phyloP scores from a whole-genome alignment of 2,329 filamentous ascomycete genomes.

The Fusarium dimerum region DNA sequence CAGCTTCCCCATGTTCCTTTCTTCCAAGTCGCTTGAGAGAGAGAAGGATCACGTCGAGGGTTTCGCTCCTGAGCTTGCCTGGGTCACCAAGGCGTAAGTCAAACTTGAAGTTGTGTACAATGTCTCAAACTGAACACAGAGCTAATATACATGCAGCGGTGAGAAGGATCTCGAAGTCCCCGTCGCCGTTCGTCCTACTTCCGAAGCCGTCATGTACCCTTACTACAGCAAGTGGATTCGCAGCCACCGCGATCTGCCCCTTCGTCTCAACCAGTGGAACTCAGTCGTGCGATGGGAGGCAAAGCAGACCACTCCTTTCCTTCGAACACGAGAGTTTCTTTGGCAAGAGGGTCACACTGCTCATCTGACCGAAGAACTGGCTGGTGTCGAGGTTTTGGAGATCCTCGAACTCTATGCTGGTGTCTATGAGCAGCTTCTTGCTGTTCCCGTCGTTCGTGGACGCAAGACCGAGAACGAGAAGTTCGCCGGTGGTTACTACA shows the following conservation, averaged over 20 bases:
- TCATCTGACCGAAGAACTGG: constrained; percentile 80
- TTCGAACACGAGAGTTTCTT: constrained; percentile 90
- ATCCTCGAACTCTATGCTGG: constrained; percentile 92
- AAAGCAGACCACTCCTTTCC: constrained; percentile 85
- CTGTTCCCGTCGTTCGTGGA: constrained; percentile 91
- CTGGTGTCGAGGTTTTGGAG: constrained; percentile 82
- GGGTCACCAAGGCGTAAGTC: constrained; percentile 79
- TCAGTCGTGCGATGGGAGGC: constrained; percentile 92
- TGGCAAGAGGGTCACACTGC: constrained; percentile 97
- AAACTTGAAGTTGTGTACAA: background rate
- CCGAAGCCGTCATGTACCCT: constrained; percentile 86
- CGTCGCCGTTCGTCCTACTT: constrained; percentile 68
- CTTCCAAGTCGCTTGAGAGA: constrained; percentile 79
- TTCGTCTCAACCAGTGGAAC: constrained; percentile 98
- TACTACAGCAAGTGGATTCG: constrained; percentile 98
- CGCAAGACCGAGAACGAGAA: constrained; percentile 97
- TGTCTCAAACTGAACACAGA: background rate
- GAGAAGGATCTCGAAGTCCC: constrained; percentile 88
- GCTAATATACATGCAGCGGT: constrained; percentile 56
- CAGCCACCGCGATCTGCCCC: constrained; percentile 89
- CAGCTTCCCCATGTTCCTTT: constrained; percentile 96
- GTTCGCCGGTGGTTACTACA: constrained; percentile 95
- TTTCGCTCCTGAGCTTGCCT: constrained; percentile 91
- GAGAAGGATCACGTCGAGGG: constrained; percentile 98
- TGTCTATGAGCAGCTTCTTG: constrained; percentile 91